Percentiles rank a stretch among this genome's conserved stretches.
phyloP scores from a whole-genome alignment of 495 filamentous ascomycete genomes.

The Daldinia loculata region DNA sequence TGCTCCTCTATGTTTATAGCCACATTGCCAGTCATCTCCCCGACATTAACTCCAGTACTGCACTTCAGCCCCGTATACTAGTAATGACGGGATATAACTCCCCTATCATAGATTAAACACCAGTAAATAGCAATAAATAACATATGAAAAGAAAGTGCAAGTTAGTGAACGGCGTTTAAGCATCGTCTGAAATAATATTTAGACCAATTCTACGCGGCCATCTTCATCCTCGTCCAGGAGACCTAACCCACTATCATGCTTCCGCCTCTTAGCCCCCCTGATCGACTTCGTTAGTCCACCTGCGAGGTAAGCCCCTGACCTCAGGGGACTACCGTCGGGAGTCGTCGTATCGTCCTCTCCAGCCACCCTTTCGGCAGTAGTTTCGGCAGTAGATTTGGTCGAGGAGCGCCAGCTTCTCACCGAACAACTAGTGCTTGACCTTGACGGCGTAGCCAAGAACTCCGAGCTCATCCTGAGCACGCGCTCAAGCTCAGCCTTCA shows the following conservation, averaged over 20 bases:
- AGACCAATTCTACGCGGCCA: slow-evolving; percentile 34
- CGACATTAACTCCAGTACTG: neutral
- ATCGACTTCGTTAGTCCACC: slow-evolving; percentile 45
- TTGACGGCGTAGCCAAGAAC: slow-evolving; percentile 40
- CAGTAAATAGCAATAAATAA: slow-evolving; percentile 16
- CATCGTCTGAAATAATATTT: neutral
- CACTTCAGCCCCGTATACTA: neutral
- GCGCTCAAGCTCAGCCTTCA: slow-evolving; percentile 55
- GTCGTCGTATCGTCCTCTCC: slow-evolving; percentile 13
- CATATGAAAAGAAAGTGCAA: slow-evolving; percentile 22
- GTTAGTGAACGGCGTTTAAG: slow-evolving; percentile 8
- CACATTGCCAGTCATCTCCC: neutral
- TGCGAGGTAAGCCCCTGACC: slow-evolving; percentile 41
- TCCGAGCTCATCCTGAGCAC: slow-evolving; percentile 51
- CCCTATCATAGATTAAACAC: slow-evolving; percentile 17
- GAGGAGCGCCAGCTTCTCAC: neutral
- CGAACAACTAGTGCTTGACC: neutral
- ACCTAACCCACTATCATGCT: slow-evolving; percentile 70
- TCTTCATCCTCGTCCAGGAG: slow-evolving; percentile 69
- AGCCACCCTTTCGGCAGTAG: neutral
- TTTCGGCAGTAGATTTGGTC: neutral
- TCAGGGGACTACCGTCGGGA: slow-evolving; percentile 25
- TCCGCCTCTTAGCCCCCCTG: slow-evolving; percentile 53
- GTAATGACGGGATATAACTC: neutral
- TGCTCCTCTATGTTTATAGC: neutral